A percentile compares a stretch with the other conserved stretches of the same genome.
These are phyloP conservation scores for Lycium ferocissimum DNA, from an alignment of 257 asterid species.

Conservation along the genomic window DNA sequence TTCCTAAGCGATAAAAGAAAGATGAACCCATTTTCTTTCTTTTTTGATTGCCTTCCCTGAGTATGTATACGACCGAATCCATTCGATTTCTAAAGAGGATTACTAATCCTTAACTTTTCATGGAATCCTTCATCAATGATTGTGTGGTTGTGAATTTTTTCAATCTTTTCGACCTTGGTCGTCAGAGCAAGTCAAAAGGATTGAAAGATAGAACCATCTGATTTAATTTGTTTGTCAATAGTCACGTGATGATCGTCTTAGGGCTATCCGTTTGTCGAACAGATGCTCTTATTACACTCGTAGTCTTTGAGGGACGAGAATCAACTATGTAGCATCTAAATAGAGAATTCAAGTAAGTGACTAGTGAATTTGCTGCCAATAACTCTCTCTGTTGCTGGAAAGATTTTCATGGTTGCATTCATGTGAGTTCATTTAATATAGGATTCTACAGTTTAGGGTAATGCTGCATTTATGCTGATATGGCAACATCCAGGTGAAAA, in stretches of 20 bases:
- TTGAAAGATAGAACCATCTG: background rate
- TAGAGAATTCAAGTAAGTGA: background rate
- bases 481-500: background rate
- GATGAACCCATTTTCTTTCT: background rate
- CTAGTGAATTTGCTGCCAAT: slow-evolving; percentile 13
- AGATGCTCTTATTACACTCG: background rate
- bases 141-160: background rate
- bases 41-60: background rate
- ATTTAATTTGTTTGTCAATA: background rate
- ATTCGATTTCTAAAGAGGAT: background rate
- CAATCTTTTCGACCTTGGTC: background rate
- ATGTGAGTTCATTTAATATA: slow-evolving; percentile 23
- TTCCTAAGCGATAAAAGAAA: background rate
- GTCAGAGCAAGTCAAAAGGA: background rate
- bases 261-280: background rate
- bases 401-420: background rate
- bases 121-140: background rate
- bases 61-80: background rate
- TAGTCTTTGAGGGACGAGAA: background rate
- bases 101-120: background rate
- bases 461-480: background rate
- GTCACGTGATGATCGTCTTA: background rate
- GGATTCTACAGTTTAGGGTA: slow-evolving; percentile 6
- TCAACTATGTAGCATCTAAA: background rate
- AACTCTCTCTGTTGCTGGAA: background rate